Conservation (phyloP, 192 early-diverging fungal genomes). For the Umbelopsis ramanniana region DNA sequence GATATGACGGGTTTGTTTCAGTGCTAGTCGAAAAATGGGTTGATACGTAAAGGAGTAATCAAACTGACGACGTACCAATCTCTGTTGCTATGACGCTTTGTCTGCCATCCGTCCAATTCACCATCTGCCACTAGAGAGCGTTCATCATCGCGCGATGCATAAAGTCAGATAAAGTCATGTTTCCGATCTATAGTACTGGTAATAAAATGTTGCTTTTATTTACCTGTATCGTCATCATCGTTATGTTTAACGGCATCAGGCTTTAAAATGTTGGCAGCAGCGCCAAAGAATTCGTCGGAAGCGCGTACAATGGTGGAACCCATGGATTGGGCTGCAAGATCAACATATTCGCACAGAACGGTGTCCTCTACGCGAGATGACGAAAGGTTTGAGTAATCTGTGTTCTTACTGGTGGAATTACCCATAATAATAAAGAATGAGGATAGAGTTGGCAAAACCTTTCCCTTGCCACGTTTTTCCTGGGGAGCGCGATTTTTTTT, state of each 20-base stretch:
- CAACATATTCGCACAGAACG: constrained; percentile 27
- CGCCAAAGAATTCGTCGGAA: constrained; percentile 20
- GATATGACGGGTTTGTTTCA: neutral
- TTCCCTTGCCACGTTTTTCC: constrained; percentile 1
- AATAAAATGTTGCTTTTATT: neutral
- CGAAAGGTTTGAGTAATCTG: constrained; percentile 14
- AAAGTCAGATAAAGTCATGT: neutral
- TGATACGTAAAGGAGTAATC: too few relatives aligned
- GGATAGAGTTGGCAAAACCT: neutral
- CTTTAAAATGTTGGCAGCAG: constrained; percentile 26
- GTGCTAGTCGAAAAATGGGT: neutral
- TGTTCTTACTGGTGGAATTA: constrained; percentile 15
- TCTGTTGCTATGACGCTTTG: constrained; percentile 21
- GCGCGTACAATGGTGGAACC: constrained; percentile 15
- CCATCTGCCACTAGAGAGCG: neutral
- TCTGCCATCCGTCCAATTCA: constrained; percentile 24
- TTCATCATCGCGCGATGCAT: neutral
- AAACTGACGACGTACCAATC: neutral
- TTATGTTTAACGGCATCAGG: constrained; percentile 17
- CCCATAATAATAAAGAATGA: constrained; percentile 15
- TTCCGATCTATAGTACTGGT: too few relatives aligned
- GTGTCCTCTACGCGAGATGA: constrained; percentile 23
- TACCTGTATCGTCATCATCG: constrained; percentile 25
- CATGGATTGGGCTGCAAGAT: constrained; percentile 21
- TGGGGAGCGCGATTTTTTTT: neutral